Conservation (phyloP, 148 eudicot genomes). For the Rhododendron kiyosumense region DNA sequence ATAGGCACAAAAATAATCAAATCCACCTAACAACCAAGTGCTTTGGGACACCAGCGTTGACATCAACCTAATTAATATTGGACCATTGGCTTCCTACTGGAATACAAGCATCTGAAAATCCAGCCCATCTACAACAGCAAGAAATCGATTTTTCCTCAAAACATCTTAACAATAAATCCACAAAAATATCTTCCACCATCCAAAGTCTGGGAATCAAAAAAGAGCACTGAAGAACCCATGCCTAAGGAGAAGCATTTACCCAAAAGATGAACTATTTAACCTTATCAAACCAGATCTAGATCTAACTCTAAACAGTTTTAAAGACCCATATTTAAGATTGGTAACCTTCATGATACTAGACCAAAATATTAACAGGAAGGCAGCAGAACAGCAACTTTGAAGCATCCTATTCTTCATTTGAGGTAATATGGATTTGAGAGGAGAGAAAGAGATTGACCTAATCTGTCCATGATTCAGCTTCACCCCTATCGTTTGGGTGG, state of each 20-base stretch:
- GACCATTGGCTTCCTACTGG: neutral
- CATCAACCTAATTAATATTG: neutral
- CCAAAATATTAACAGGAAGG: slow-evolving; percentile 10
- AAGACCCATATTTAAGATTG: neutral
- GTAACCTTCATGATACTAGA: neutral
- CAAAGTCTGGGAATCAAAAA: neutral
- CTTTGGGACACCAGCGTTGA: neutral
- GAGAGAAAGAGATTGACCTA: slow-evolving; percentile 10
- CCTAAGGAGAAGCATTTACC: neutral
- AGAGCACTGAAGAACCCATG: neutral
- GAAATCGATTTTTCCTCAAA: neutral
- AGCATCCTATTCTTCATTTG: slow-evolving; percentile 5
- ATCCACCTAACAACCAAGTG: neutral
- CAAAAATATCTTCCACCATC: neutral
- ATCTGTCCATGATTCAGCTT: slow-evolving; percentile 3
- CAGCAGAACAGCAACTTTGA: slow-evolving; percentile 8
- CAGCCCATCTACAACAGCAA: neutral
- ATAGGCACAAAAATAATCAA: neutral
- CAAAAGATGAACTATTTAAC: neutral
- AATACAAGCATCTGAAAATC: neutral
- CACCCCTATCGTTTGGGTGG: slow-evolving; percentile 68
- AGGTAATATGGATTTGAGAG: slow-evolving; percentile 2
- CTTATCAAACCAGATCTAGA: neutral
- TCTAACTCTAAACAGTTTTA: neutral
- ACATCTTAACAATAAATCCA: neutral